phyloP scores from a whole-genome alignment of 2,329 filamentous ascomycete genomes.

The Pseudogymnoascus sp. region DNA sequence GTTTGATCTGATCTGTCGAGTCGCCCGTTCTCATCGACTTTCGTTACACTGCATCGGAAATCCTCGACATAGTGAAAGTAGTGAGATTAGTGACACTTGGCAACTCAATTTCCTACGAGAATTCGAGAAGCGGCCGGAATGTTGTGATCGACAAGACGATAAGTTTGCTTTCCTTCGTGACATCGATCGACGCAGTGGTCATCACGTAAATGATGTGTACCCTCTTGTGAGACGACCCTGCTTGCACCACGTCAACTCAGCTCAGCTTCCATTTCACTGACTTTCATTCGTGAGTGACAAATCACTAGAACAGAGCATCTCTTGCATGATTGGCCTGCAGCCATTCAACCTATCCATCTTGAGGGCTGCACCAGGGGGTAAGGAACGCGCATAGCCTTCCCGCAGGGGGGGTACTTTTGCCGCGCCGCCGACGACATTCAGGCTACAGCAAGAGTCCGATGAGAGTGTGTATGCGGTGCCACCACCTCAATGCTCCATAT shows the following conservation, averaged over 20 bases:
- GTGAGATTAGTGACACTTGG: conserved; percentile 1
- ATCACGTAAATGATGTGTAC: conserved; percentile 3
- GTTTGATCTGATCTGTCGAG: conserved; percentile 6
- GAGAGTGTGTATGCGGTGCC: background rate
- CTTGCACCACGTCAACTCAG: background rate
- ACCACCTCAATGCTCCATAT: background rate
- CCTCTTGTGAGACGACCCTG: background rate
- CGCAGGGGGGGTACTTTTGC: conserved; percentile 2
- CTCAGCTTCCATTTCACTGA: background rate
- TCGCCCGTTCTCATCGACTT: background rate
- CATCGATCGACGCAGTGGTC: background rate
- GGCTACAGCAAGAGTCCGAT: background rate
- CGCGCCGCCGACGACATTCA: conserved; percentile 6
- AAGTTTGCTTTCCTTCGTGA: background rate
- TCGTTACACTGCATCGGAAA: conserved; percentile 2
- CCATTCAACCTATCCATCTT: background rate
- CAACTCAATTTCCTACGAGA: background rate
- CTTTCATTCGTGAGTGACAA: conserved; percentile 1
- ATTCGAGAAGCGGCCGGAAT: background rate
- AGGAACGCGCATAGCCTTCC: conserved; percentile 1
- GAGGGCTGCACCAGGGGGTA: background rate
- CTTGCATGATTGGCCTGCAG: background rate
- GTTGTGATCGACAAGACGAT: background rate
- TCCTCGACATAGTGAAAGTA: background rate
- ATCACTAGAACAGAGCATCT: background rate